Conservation (phyloP, 2,329 filamentous ascomycete genomes). For the Aspergillus carbonarius region DNA sequence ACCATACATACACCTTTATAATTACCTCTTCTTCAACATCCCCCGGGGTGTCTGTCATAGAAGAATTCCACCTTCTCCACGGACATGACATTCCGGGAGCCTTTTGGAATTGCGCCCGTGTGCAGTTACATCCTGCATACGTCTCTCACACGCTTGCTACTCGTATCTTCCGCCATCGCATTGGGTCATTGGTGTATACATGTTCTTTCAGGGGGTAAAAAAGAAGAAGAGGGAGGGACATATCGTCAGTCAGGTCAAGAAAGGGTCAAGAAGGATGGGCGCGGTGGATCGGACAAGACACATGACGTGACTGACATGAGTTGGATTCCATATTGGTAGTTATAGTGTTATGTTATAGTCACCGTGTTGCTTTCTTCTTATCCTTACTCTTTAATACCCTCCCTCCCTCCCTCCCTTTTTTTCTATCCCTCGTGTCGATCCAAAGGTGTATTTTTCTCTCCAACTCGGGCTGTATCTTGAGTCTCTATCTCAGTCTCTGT, state of each 20-base stretch:
- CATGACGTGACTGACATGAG: background rate
- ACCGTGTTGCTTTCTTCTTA: background rate
- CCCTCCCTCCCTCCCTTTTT: background rate
- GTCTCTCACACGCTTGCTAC: background rate
- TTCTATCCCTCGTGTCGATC: background rate
- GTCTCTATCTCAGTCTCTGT: too few relatives aligned
- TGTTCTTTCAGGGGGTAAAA: background rate
- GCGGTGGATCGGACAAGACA: too few relatives aligned
- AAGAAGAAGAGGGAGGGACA: constrained; percentile 1
- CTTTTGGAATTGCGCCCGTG: background rate
- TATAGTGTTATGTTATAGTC: background rate
- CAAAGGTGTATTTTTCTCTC: background rate
- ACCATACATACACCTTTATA: constrained; percentile 7
- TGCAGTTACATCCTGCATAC: background rate
- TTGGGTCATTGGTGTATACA: constrained; percentile 17
- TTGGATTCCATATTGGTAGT: background rate
- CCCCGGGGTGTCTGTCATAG: background rate
- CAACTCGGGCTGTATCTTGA: background rate
- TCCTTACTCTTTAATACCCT: background rate
- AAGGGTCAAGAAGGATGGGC: too few relatives aligned
- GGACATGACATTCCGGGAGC: too few relatives aligned
- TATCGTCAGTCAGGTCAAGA: background rate
- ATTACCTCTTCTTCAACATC: constrained; percentile 8
- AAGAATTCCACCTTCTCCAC: too few relatives aligned
- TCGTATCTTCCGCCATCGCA: constrained; percentile 6